A percentile compares a stretch with the other conserved stretches of the same genome.
Conservation (phyloP, 768 basidiomycete genomes). For the Agrocybe pediades region DNA sequence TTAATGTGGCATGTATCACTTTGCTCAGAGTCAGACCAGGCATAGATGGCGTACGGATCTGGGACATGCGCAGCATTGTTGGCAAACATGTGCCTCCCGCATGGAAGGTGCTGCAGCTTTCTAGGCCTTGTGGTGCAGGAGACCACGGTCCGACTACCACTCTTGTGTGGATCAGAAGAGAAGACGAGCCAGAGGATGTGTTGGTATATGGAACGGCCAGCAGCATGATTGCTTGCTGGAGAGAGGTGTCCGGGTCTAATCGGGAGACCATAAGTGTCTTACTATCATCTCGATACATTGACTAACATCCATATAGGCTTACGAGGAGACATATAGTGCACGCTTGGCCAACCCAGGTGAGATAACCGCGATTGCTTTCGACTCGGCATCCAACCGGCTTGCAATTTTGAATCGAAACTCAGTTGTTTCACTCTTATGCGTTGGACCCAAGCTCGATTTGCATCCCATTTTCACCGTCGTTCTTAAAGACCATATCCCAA, state of each 20-base stretch:
- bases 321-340: not conserved
- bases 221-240: not conserved
- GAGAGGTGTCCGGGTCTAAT: not conserved
- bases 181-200: not conserved
- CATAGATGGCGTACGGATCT: not conserved
- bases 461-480: slow-evolving; percentile 1
- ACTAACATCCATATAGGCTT: not conserved
- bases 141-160: not conserved
- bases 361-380: slow-evolving; percentile 2
- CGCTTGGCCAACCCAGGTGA: slow-evolving; percentile 1
- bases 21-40: not conserved
- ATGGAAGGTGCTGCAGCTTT: not conserved
- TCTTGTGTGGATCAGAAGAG: not conserved
- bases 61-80: not conserved
- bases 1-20: not conserved
- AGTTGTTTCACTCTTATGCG: not conserved
- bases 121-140: not conserved
- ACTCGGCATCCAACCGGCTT: not conserved
- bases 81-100: not conserved
- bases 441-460: not conserved
- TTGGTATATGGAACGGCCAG: not conserved
- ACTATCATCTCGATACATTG: not conserved
- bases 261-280: not conserved
- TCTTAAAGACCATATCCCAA: slow-evolving; percentile 1
- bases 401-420: slow-evolving; percentile 2